Evolutionary conservation across 805 yeast genomes (phyloP).

Genomic region (Myxozyma vanderwaltii): DNA sequence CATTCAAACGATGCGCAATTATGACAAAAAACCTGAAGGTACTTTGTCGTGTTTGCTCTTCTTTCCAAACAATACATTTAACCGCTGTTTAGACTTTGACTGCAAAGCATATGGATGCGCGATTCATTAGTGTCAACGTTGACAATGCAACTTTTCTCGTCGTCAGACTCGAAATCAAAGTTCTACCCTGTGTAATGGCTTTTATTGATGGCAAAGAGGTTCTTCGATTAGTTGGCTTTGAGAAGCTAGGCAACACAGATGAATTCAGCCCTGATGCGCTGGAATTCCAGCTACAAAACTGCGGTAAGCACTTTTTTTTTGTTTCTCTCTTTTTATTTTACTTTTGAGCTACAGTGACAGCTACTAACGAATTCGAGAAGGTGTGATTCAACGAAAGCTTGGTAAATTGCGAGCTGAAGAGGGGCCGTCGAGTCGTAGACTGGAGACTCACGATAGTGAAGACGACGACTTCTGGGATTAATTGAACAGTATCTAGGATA

Average conservation of each 20-base stretch:
- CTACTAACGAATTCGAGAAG: background rate
- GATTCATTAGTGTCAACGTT: conserved; percentile 58
- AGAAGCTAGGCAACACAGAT: conserved; percentile 53
- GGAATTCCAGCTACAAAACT: conserved; percentile 45
- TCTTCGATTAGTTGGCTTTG: conserved; percentile 68
- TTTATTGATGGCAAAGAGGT: conserved; percentile 63
- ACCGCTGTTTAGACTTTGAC: conserved; percentile 49
- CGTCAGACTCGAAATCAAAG: conserved; percentile 60
- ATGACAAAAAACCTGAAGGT: conserved; percentile 53
- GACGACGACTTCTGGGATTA: conserved; percentile 28
- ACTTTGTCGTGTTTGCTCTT: background rate
- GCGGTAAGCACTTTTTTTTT: conserved; percentile 21
- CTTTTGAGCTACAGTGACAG: background rate
- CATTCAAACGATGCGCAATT: conserved; percentile 59
- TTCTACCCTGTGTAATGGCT: conserved; percentile 69
- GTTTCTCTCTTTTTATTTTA: too few species aligned
- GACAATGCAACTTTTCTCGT: conserved; percentile 72
- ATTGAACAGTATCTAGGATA: too few species aligned
- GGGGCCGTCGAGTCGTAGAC: background rate
- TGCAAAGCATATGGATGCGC: conserved; percentile 57
- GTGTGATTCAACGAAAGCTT: conserved; percentile 21
- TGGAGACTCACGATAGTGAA: conserved; percentile 11
- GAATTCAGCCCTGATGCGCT: conserved; percentile 53
- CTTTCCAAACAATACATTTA: background rate
- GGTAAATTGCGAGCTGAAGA: conserved; percentile 15